Percentiles rank a stretch among this genome's conserved stretches.
These are phyloP conservation scores for Kodamaea restingae DNA, from an alignment of 805 yeast species.

Conservation along the genomic window DNA sequence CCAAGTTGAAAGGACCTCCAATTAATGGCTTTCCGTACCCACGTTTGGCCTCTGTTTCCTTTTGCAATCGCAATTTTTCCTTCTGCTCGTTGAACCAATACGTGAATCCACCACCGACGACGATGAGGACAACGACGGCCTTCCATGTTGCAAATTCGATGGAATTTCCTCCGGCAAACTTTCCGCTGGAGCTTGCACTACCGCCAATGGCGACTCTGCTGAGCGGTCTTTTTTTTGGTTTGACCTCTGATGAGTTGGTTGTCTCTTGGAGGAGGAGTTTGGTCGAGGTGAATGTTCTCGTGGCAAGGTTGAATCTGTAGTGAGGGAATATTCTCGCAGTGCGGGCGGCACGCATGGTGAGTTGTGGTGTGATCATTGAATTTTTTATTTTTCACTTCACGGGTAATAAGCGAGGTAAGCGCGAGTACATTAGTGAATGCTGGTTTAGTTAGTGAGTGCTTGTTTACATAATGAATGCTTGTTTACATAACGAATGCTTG, in stretches of 20 bases:
- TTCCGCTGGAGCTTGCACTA: constrained; percentile 27
- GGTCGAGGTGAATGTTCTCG: not conserved
- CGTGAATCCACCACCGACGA: constrained; percentile 68
- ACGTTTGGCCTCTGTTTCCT: constrained; percentile 78
- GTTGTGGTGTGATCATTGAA: too few relatives aligned
- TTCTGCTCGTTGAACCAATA: constrained; percentile 74
- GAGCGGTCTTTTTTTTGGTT: constrained; percentile 50
- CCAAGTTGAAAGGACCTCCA: constrained; percentile 82
- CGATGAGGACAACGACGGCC: constrained; percentile 62
- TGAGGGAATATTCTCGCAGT: not conserved
- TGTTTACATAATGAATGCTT: too few relatives aligned
- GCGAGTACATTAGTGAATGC: too few relatives aligned
- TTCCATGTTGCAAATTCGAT: constrained; percentile 84
- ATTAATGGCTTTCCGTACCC: constrained; percentile 89
- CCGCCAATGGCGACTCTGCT: constrained; percentile 81
- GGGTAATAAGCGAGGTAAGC: too few relatives aligned
- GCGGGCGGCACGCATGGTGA: not conserved
- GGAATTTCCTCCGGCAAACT: constrained; percentile 36
- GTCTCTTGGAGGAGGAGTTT: not conserved
- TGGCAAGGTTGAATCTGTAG: too few relatives aligned
- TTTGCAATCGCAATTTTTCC: constrained; percentile 65
- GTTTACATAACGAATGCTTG: too few relatives aligned
- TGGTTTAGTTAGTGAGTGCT: too few relatives aligned
- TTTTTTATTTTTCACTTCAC: too few relatives aligned
- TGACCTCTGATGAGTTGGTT: not conserved